Conservation (phyloP, 2,329 filamentous ascomycete genomes). For the Aspergillus neoniger region DNA sequence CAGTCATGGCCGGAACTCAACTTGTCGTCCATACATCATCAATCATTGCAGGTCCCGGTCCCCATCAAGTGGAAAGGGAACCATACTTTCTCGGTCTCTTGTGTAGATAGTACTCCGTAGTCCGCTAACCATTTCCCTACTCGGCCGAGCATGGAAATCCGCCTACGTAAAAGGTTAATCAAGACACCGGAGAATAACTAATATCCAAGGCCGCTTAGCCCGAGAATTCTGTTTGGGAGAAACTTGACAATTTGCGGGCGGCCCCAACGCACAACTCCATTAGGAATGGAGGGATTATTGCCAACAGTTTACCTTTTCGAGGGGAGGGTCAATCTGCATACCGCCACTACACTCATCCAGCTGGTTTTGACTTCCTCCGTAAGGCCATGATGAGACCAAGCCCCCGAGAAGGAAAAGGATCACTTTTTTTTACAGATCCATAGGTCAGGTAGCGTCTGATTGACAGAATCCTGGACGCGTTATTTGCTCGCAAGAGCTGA, state of each 20-base stretch:
- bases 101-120: not conserved
- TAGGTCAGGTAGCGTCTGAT: not conserved
- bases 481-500: constrained; percentile 2
- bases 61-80: not conserved
- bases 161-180: not conserved
- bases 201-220: too few species aligned
- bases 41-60: not conserved
- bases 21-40: not conserved
- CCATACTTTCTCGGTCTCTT: not conserved
- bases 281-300: not conserved
- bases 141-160: not conserved
- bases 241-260: not conserved
- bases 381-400: not conserved
- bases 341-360: not conserved
- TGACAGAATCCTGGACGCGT: constrained; percentile 1
- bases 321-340: not conserved
- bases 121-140: not conserved
- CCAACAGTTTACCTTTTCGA: constrained; percentile 1
- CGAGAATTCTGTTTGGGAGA: not conserved
- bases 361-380: not conserved
- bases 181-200: not conserved
- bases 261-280: not conserved
- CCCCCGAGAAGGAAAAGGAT: not conserved
- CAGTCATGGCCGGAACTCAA: not conserved
- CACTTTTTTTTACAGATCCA: not conserved